phyloP scores from a whole-genome alignment of 331 rosid species.

The Stylosanthes scabra region DNA sequence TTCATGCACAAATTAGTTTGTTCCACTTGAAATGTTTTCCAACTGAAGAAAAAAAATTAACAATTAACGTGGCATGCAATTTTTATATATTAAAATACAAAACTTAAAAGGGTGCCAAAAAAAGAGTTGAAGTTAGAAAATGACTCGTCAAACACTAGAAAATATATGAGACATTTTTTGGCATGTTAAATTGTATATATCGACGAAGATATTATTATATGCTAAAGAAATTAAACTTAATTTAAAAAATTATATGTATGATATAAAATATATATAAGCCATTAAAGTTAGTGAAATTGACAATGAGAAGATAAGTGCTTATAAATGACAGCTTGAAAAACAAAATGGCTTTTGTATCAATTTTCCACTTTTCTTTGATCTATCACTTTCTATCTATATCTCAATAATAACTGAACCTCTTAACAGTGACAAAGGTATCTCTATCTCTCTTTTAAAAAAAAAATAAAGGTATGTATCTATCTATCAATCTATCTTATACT shows the following conservation, averaged over 20 bases:
- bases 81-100: not conserved
- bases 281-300: not conserved
- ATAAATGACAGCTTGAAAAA: not conserved
- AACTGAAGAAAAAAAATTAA: slow-evolving; percentile 35
- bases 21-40: slow-evolving; percentile 31
- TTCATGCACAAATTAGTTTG: not conserved
- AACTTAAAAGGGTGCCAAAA: not conserved
- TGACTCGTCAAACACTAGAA: not conserved
- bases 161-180: not conserved
- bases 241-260: not conserved
- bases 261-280: not conserved
- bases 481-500: not conserved
- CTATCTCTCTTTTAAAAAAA: not conserved
- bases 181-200: slow-evolving; percentile 1
- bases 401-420: slow-evolving; percentile 32
- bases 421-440: slow-evolving; percentile 39
- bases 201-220: not conserved
- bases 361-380: slow-evolving; percentile 19
- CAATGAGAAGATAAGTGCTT: not conserved
- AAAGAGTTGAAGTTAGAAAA: not conserved
- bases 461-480: slow-evolving; percentile 15
- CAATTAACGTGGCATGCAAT: slow-evolving; percentile 38
- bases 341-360: not conserved
- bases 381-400: slow-evolving; percentile 36
- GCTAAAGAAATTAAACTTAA: not conserved